Conservation (phyloP, 495 filamentous ascomycete species). For the Darksidea phi region DNA sequence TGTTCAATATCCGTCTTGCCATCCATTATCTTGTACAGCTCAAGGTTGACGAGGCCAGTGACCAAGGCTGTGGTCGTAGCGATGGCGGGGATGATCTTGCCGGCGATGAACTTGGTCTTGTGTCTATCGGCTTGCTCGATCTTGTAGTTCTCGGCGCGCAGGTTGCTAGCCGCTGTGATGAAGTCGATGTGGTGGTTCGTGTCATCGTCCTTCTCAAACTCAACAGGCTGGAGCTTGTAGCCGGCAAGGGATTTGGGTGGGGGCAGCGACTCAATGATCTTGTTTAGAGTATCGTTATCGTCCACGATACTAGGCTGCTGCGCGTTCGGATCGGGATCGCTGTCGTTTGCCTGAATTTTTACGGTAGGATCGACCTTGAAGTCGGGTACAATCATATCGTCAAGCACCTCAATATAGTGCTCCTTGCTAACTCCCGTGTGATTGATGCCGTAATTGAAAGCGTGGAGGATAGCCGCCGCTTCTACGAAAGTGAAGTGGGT, state of each 20-base stretch:
- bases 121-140: conserved; percentile 89
- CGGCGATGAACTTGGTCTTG: conserved; percentile 99
- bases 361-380: conserved; percentile 89
- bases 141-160: conserved; percentile 96
- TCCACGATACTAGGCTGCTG: conserved; percentile 52
- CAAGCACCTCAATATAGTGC: conserved; percentile 73
- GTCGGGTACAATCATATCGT: conserved; percentile 94
- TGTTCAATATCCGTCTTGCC: conserved; percentile 93
- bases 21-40: conserved; percentile 95
- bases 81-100: conserved; percentile 99
- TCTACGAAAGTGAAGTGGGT: conserved; percentile 85
- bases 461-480: conserved; percentile 87
- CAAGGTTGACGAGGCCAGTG: conserved; percentile 87
- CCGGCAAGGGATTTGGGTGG: conserved; percentile 75
- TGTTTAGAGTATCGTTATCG: conserved; percentile 69
- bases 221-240: conserved; percentile 84
- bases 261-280: conserved; percentile 66
- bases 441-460: conserved; percentile 97
- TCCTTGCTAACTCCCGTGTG: conserved; percentile 64
- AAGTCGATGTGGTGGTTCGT: conserved; percentile 99
- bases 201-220: conserved; percentile 99
- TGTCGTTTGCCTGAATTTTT: conserved; percentile 96
- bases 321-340: conserved; percentile 90
- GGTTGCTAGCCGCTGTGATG: conserved; percentile 94
- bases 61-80: conserved; percentile 95